phyloP scores from a whole-genome alignment of 2,329 filamentous ascomycete genomes.

The Talaromyces sp. region DNA sequence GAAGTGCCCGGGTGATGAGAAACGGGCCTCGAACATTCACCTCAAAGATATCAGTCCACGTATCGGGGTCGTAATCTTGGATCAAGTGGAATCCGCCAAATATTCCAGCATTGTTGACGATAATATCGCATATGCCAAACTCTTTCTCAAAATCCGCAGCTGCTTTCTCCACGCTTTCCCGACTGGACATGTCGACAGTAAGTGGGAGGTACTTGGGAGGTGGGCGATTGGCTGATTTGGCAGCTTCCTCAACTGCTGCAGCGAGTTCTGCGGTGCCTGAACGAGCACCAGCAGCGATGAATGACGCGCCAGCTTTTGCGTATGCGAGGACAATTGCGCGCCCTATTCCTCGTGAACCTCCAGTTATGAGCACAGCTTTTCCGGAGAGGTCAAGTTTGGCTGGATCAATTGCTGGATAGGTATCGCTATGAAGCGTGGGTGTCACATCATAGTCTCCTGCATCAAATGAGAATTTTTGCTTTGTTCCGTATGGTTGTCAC shows the following conservation, averaged over 20 bases:
- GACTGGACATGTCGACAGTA: conserved; percentile 32
- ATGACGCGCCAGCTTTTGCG: conserved; percentile 32
- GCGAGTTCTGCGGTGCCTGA: conserved; percentile 20
- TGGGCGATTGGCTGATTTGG: conserved; percentile 20
- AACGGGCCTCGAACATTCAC: conserved; percentile 49
- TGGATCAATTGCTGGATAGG: conserved; percentile 31
- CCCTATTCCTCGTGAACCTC: conserved; percentile 34
- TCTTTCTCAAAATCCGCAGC: conserved; percentile 25
- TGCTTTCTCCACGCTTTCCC: conserved; percentile 28
- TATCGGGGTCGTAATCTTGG: conserved; percentile 30
- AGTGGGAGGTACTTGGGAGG: conserved; percentile 28
- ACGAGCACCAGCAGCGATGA: conserved; percentile 32
- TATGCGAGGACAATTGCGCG: conserved; percentile 31
- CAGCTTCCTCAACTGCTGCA: conserved; percentile 24
- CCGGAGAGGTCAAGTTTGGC: conserved; percentile 25
- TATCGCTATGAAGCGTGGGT: conserved; percentile 28
- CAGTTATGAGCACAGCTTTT: conserved; percentile 34
- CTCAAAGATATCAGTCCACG: conserved; percentile 42
- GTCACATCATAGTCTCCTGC: conserved; percentile 22
- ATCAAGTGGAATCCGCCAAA: conserved; percentile 26
- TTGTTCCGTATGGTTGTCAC: neutral
- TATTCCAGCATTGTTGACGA: conserved; percentile 47
- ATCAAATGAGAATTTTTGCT: neutral
- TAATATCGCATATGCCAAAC: conserved; percentile 38
- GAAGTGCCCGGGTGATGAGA: conserved; percentile 41